Evolutionary conservation across 495 filamentous ascomycete species (phyloP).

Genomic region (Xylaria sp.): DNA sequence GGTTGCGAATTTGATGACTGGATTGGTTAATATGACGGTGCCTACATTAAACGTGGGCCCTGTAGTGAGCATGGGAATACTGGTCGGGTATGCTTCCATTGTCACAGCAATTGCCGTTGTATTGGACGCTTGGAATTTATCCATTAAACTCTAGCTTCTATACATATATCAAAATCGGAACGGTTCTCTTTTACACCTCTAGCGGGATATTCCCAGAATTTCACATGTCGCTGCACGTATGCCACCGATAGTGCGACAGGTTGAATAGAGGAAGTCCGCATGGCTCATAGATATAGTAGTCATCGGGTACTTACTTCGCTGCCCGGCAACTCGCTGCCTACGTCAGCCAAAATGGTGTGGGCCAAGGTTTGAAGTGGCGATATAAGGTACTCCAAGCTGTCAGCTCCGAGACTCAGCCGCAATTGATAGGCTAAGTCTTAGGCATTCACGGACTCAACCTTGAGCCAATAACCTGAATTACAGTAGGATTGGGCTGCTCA

Average conservation of each 20-base stretch:
- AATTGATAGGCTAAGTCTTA: neutral
- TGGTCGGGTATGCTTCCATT: slow-evolving; percentile 72
- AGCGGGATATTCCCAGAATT: neutral
- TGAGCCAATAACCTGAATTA: neutral
- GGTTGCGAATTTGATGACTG: slow-evolving; percentile 87
- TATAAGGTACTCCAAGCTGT: neutral
- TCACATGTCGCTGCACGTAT: neutral
- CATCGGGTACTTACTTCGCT: neutral
- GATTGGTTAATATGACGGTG: slow-evolving; percentile 83
- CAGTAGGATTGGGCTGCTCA: neutral
- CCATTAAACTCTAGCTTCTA: slow-evolving; percentile 70
- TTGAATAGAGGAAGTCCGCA: neutral
- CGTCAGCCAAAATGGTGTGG: neutral
- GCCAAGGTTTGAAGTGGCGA: neutral
- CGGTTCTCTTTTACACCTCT: too few species aligned
- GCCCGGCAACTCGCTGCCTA: neutral
- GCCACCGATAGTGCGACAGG: neutral
- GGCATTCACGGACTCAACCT: neutral
- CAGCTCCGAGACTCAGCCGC: slow-evolving; percentile 16
- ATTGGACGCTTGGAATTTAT: slow-evolving; percentile 75
- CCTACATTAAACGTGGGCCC: slow-evolving; percentile 75
- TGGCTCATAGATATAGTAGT: neutral
- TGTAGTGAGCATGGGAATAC: slow-evolving; percentile 70
- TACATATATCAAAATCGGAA: neutral
- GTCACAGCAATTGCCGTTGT: slow-evolving; percentile 72